Evolutionary conservation across 192 early-diverging fungal genomes (phyloP).

Genomic region (Coemansia aciculifera): DNA sequence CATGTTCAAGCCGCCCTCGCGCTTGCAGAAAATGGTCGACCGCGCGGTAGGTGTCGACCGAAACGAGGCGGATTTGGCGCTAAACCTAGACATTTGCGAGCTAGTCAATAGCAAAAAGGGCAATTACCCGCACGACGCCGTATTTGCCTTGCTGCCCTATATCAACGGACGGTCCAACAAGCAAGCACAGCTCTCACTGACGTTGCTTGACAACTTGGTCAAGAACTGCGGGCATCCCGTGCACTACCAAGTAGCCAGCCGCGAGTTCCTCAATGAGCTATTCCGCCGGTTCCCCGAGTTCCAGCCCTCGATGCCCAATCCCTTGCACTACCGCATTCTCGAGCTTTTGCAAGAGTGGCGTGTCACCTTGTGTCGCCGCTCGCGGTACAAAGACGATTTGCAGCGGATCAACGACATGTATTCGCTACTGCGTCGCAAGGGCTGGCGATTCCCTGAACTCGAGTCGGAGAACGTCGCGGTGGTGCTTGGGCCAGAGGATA

Average conservation of each 20-base stretch:
- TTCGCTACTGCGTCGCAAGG: constrained; percentile 83
- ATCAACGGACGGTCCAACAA: constrained; percentile 51
- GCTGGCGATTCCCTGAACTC: constrained; percentile 56
- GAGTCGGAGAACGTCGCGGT: constrained; percentile 40
- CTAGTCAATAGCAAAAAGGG: constrained; percentile 89
- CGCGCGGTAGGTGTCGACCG: constrained; percentile 73
- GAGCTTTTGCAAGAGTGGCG: constrained; percentile 97
- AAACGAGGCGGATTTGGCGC: constrained; percentile 74
- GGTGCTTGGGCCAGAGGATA: constrained; percentile 51
- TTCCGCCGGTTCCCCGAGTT: constrained; percentile 91
- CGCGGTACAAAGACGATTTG: constrained; percentile 91
- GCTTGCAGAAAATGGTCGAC: constrained; percentile 62
- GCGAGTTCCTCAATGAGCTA: constrained; percentile 97
- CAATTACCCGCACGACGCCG: constrained; percentile 61
- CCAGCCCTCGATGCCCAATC: constrained; percentile 65
- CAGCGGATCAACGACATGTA: constrained; percentile 96
- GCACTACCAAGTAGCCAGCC: constrained; percentile 91
- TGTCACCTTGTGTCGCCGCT: constrained; percentile 77
- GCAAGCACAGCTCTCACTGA: constrained; percentile 47
- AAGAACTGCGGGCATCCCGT: constrained; percentile 99
- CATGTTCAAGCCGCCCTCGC: constrained; percentile 48
- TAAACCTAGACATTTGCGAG: constrained; percentile 96
- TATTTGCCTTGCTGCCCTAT: constrained; percentile 43
- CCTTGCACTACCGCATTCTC: constrained; percentile 83
- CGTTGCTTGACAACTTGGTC: constrained; percentile 94